Base-by-base conservation (phyloP, 2,329 filamentous ascomycete genomes). In the Sporothrix dimorphospora region DNA sequence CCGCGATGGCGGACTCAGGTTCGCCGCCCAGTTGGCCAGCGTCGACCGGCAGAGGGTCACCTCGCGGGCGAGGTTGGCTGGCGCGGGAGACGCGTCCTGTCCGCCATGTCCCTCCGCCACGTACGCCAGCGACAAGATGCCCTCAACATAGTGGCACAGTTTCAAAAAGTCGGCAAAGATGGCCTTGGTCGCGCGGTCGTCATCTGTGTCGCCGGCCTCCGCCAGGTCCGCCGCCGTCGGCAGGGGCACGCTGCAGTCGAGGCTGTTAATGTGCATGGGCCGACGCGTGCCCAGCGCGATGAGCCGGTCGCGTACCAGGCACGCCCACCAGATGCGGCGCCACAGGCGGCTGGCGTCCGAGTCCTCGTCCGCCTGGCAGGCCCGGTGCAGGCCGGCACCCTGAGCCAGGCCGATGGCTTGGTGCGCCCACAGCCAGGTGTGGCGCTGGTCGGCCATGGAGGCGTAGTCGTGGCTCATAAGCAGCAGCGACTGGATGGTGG, bases 261-360 rank as follows among this genome's bases (percentile, higher is more conserved):
- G 53, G 12, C 53, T 57, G 27, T 57, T 57, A 8, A 57, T 57
- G 53, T 57, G 53, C 53, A 57, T 57, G 12, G 53, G 53, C 27
- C 53, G 53, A 27, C 53, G 27, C 3, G 53, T 57, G 11, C 53
- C 53, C 14, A 57, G 53, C 0, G 53, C 14, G 8, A 57, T 57
- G 12, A 57, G 27, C 6, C 53, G 53, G 53, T 57, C 53, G 21
- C 53, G 53, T 14, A 57, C 53, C 5, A 57, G 53, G 30, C 53
- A 57, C 14, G 24, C 53, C 53, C 53, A 57, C 53, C 53, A 57
- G 53, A 57, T 57, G 24, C 53, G 53, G 1, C 30, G 30, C 53
- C 53, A 57, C 14, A 57, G n/a, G 8, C 9, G 9, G 49, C 11
- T 53, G 30, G 30, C 6, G 30, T 34, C 30, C 30, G 30, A 34